These are phyloP conservation scores for Craspedostauros australis DNA, from an alignment of 108 stramenopile genomes.

Conservation along the genomic window DNA sequence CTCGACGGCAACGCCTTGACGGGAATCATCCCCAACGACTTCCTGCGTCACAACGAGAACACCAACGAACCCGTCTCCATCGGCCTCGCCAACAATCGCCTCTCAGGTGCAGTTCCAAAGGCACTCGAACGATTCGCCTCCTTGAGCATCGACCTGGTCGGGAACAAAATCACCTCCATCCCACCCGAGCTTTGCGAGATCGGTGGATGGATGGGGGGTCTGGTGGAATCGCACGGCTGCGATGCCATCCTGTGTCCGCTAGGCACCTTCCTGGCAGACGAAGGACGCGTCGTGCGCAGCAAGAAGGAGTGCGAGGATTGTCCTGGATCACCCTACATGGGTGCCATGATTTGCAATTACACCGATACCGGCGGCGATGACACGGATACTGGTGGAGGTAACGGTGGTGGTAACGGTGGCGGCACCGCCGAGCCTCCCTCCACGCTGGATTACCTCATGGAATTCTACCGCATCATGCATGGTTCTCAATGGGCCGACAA, in stretches of 20 bases:
- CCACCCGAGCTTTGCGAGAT: conserved; percentile 26
- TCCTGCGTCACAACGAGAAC: conserved; percentile 17
- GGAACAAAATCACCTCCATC: conserved; percentile 41
- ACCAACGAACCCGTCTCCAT: conserved; percentile 26
- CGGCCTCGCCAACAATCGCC: conserved; percentile 27
- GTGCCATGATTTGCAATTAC: no score
- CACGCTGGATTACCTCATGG: no score
- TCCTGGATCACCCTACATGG: no score
- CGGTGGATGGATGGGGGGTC: conserved; percentile 49
- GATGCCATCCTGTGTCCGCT: conserved; percentile 51
- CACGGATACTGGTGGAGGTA: no score
- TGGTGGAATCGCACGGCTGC: conserved; percentile 41
- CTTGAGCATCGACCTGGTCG: conserved; percentile 35
- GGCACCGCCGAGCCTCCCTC: no score
- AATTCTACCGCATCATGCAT: conserved; percentile 19
- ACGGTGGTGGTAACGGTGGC: no score
- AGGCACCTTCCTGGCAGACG: conserved; percentile 31
- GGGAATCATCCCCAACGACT: conserved; percentile 27
- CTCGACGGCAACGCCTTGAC: conserved; percentile 28
- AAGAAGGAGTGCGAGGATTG: no score
- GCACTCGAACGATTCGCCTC: conserved; percentile 22
- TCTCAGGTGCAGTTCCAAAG: conserved; percentile 38
- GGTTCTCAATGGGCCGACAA: conserved; percentile 15
- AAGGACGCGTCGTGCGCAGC: no score
- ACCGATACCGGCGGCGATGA: no score